Conservation (phyloP, 2,329 filamentous ascomycete species). For the Ascochyta viciae-villosae region DNA sequence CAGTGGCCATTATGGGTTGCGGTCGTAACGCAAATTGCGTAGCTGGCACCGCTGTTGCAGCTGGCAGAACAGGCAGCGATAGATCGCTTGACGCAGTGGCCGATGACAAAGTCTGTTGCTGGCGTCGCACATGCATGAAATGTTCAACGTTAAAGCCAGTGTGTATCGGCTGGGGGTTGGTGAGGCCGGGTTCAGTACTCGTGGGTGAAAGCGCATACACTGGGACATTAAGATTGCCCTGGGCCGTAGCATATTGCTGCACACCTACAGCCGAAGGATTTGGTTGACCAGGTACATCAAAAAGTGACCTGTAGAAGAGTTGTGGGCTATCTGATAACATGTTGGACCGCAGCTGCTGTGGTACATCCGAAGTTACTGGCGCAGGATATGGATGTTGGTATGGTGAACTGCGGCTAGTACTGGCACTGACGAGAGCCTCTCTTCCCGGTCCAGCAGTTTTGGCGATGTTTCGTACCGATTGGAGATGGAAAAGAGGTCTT, state of each 20-base stretch:
- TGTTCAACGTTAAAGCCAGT: neutral
- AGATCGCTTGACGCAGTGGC: neutral
- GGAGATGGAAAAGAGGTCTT: no score
- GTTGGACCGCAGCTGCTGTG: neutral
- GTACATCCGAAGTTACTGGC: neutral
- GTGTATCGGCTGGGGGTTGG: neutral
- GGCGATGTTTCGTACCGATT: no score
- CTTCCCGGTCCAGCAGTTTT: no score
- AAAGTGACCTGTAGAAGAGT: no score
- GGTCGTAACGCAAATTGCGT: neutral
- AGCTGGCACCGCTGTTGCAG: neutral
- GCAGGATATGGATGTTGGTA: neutral
- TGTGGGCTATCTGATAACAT: neutral
- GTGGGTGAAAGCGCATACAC: neutral
- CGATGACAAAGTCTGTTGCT: neutral
- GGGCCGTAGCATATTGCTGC: neutral
- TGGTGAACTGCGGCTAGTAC: neutral
- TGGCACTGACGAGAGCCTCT: no score
- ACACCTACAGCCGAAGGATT: neutral
- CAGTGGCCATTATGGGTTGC: neutral
- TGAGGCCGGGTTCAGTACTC: neutral
- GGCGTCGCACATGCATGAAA: constrained; percentile 5
- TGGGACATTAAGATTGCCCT: neutral
- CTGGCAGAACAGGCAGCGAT: neutral
- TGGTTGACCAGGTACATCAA: neutral